These are phyloP conservation scores for Skeletonema costatum DNA, from an alignment of 108 stramenopile species.

Conservation along the genomic window DNA sequence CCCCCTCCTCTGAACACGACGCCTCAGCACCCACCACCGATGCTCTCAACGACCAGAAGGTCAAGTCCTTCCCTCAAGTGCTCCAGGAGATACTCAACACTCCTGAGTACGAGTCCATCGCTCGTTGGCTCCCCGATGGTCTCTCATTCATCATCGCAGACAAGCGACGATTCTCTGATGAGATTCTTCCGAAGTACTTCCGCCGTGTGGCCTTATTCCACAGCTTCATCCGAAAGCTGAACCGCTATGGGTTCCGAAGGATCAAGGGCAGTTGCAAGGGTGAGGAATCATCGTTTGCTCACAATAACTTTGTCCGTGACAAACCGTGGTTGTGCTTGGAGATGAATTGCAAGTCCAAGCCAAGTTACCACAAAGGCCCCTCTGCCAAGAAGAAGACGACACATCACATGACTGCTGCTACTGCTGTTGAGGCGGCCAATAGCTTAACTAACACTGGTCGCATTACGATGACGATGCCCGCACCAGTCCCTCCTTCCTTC, in stretches of 20 bases:
- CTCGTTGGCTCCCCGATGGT: constrained; percentile 40
- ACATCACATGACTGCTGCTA: background rate
- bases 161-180: constrained; percentile 17
- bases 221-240: constrained; percentile 39
- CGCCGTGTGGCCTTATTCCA: constrained; percentile 31
- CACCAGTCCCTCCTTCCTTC: background rate
- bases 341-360: background rate
- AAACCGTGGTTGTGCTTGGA: background rate
- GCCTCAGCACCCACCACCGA: background rate
- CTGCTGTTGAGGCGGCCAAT: background rate
- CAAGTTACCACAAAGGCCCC: background rate
- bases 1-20: background rate
- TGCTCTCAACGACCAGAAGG: background rate
- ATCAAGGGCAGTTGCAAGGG: background rate
- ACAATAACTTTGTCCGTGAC: background rate
- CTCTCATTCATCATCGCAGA: constrained; percentile 23
- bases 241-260: constrained; percentile 7
- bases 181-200: constrained; percentile 50
- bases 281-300: background rate
- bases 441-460: background rate
- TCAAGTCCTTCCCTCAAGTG: constrained; percentile 22
- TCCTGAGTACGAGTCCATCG: background rate
- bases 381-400: background rate
- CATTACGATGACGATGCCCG: background rate
- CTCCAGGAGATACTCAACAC: constrained; percentile 30